phyloP scores from a whole-genome alignment of 257 asterid species.

The Datura wrightii region DNA sequence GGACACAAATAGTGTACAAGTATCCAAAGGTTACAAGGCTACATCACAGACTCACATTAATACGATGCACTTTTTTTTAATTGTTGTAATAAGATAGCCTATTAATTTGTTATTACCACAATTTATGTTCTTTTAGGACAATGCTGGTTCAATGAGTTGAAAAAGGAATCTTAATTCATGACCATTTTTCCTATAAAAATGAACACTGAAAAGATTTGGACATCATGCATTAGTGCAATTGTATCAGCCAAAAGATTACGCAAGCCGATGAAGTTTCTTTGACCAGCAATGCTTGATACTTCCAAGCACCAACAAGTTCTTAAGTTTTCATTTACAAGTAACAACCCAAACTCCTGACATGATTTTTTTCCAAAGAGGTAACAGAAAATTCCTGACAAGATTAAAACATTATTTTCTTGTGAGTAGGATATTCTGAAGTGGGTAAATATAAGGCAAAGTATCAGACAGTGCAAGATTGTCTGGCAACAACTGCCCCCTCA shows the following conservation, averaged over 20 bases:
- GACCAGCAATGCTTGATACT: constrained; percentile 1
- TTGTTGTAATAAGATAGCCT: not conserved
- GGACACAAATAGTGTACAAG: not conserved
- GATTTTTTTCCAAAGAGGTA: not conserved
- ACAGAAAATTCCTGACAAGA: not conserved
- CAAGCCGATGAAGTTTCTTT: not conserved
- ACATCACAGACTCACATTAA: not conserved
- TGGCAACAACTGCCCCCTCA: not conserved
- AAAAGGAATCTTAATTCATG: no score
- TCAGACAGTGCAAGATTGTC: not conserved
- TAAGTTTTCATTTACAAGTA: not conserved
- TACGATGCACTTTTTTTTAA: not conserved
- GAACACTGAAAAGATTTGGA: not conserved
- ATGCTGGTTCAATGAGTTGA: no score
- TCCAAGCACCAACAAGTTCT: not conserved
- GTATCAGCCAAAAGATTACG: constrained; percentile 1
- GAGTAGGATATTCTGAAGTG: not conserved
- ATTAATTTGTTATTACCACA: no score
- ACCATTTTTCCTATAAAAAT: not conserved
- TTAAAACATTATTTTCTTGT: constrained; percentile 13
- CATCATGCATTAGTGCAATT: not conserved
- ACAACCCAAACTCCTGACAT: not conserved
- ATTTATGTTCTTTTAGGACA: no score
- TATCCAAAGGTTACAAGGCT: not conserved
- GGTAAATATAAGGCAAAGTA: not conserved